These are phyloP conservation scores for Globisporangium paroecandrum DNA, from an alignment of 352 stramenopile species.

Conservation along the genomic window DNA sequence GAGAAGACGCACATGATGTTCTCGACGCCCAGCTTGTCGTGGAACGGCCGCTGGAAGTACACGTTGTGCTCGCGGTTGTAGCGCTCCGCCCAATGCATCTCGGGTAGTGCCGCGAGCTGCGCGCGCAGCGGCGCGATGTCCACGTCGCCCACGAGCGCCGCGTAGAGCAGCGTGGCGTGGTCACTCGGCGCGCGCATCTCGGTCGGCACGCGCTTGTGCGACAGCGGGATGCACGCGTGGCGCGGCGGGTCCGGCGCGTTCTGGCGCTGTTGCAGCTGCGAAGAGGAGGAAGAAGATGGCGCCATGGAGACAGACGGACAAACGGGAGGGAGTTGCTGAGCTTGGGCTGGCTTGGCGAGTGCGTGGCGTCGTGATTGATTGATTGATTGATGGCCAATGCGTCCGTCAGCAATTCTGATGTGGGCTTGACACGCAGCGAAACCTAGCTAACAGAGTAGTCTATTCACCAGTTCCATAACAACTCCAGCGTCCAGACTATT, in stretches of 20 bases:
- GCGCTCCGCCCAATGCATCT: slow-evolving; percentile 36
- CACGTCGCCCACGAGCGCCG: slow-evolving; percentile 37
- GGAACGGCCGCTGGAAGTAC: slow-evolving; percentile 84
- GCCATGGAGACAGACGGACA: neutral
- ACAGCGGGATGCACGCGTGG: slow-evolving; percentile 37
- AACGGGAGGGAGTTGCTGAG: neutral
- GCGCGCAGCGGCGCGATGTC: slow-evolving; percentile 36
- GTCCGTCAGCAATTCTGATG: neutral
- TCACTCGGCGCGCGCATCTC: slow-evolving; percentile 41
- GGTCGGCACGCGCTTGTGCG: slow-evolving; percentile 52
- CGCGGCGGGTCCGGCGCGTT: slow-evolving; percentile 35
- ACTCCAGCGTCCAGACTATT: too few relatives aligned
- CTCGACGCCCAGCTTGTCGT: slow-evolving; percentile 94
- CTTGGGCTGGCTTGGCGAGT: neutral
- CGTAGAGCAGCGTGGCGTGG: slow-evolving; percentile 36
- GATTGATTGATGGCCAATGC: neutral
- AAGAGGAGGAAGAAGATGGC: neutral
- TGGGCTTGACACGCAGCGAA: neutral
- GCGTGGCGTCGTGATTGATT: too few relatives aligned
- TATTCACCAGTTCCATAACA: too few relatives aligned
- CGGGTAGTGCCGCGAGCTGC: slow-evolving; percentile 34
- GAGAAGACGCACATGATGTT: slow-evolving; percentile 96
- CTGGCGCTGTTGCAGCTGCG: slow-evolving; percentile 21
- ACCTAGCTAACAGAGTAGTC: neutral
- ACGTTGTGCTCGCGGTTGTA: slow-evolving; percentile 77